Evolutionary conservation across 805 yeast genomes (phyloP).

Genomic region (Saccharomyces mikatae): DNA sequence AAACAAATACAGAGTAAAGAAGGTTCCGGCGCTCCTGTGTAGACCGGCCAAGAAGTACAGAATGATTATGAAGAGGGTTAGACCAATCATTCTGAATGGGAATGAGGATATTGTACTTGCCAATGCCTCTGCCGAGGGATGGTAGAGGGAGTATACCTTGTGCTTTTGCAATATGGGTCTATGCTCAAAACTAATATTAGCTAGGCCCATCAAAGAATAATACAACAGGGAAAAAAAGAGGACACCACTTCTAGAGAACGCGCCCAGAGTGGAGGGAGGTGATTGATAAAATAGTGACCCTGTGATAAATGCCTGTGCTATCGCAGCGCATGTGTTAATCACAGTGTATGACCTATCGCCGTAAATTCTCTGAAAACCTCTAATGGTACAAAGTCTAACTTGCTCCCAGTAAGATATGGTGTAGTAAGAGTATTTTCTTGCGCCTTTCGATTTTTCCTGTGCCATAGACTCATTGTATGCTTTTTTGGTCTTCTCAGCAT

Average conservation of each 20-base stretch:
- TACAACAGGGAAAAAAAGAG: slow-evolving; percentile 53
- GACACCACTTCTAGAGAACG: slow-evolving; percentile 59
- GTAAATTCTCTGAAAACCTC: slow-evolving; percentile 48
- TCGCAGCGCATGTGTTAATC: slow-evolving; percentile 24
- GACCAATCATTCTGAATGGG: slow-evolving; percentile 49
- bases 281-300: slow-evolving; percentile 58
- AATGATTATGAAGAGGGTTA: slow-evolving; percentile 40
- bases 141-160: slow-evolving; percentile 60
- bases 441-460: slow-evolving; percentile 23
- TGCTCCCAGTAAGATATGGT: slow-evolving; percentile 36
- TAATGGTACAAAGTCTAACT: slow-evolving; percentile 38
- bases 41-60: slow-evolving; percentile 52
- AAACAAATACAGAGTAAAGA: slow-evolving; percentile 45
- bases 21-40: slow-evolving; percentile 44
- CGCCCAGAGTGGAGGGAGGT: slow-evolving; percentile 43
- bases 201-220: slow-evolving; percentile 42
- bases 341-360: slow-evolving; percentile 50
- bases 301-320: slow-evolving; percentile 49
- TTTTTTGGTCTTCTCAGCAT: slow-evolving; percentile 30
- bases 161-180: slow-evolving; percentile 65
- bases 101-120: slow-evolving; percentile 53
- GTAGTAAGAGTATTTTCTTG: slow-evolving; percentile 19
- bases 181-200: slow-evolving; percentile 42
- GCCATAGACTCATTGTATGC: slow-evolving; percentile 26
- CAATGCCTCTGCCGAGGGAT: slow-evolving; percentile 70